Evolutionary conservation across 805 yeast genomes (phyloP), one percentile per base, ranked within the genome.

Genomic region (Lipomyces orientalis): DNA sequence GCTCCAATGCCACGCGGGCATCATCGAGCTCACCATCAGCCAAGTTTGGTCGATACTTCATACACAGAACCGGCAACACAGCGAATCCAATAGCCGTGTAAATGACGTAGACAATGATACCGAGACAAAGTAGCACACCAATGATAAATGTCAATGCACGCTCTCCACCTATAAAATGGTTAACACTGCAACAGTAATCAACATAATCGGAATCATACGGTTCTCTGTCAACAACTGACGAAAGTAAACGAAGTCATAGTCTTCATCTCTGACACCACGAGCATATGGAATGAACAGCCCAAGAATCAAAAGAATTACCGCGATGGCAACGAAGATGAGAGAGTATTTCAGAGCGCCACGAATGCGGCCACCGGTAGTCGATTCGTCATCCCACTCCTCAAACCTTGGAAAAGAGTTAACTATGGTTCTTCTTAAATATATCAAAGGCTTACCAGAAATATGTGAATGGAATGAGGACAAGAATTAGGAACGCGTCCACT

Each of bases 351-450:
- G 35, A 16, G 73, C 73, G 7, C 62, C 69, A 4, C 68, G 43
- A 16, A 71, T 62, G 2, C 73, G 60, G 19, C 62, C 72, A 19
- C 57, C 64, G 12, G 60, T 54, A 25, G 71, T 60, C 14, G 73
- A 62, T 51, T 71, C 74, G 4, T 62, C 72, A 33, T 71, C 73
- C 70, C 71, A 66, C 60, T 73, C 75, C 56, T 73, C 75, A 43
- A 64, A 69, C 71, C 70, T 66, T 46, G 19, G 5, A 16, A 19
- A 10, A 10, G 49, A 43, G 2, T 61, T 22, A 52, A 31, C 34
- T 25, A 25, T 4, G 19, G 39, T n/a, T 5, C 12, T 5, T 12
- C 12, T 35, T 4, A 22, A 8, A 9, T 6, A 12, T 19, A 14
- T n/a, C 14, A 34, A 34, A 31, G 54, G n/a, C 64, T 9, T 61